Evolutionary conservation across 352 stramenopile genomes (phyloP), one percentile per base, ranked within the genome.

Genomic region (Aphanomyces euteiches): DNA sequence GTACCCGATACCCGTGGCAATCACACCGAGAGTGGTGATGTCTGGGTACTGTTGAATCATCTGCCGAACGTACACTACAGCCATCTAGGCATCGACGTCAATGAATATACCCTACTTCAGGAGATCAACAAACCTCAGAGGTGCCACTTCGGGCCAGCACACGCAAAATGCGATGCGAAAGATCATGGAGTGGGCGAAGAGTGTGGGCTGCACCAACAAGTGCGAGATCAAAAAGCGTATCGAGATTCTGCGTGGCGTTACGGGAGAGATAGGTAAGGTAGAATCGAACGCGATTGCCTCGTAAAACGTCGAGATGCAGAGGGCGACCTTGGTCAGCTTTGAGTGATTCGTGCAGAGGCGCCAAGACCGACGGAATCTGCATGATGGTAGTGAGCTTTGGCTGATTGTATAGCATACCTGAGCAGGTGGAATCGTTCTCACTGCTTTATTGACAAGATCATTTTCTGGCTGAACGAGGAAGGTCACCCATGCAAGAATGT

Each of bases 151-250:
- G 54, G 28, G 43, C 34, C 5, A 61, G 54, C 19, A 37, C 54
- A 10, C 54, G 54, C 17, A 61, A 37, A n/a, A 61, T 61, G 54
- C 54, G 54, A 40, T 61, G 54, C 17, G 54, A 17, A 37, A 40
- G 34, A 10, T 13, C 28, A 39, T 39, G 54, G 7, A 61, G 54
- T 3, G 54, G 54, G 0, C 10, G 12, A 28, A 19, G 43, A 28
- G 15, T 10, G n/a, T 61, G 54, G 6, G 17, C 54, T 7, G 43
- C n/a, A 37, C 54, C 54, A 61, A 5, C 12, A 7, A 61, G 34
- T 7, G 54, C 54, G 7, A 61, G 54, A 17, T 39, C 54, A 17
- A 61, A 61, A 7, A 61, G 54, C 54, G 37, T 41, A 37, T 61
- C 54, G 10, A 61, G 13, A 37, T 61, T 41, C 12, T 40, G 54